These are phyloP conservation scores for Ustilago bromivora DNA, from an alignment of 1,284 basidiomycete species.

Conservation along the genomic window DNA sequence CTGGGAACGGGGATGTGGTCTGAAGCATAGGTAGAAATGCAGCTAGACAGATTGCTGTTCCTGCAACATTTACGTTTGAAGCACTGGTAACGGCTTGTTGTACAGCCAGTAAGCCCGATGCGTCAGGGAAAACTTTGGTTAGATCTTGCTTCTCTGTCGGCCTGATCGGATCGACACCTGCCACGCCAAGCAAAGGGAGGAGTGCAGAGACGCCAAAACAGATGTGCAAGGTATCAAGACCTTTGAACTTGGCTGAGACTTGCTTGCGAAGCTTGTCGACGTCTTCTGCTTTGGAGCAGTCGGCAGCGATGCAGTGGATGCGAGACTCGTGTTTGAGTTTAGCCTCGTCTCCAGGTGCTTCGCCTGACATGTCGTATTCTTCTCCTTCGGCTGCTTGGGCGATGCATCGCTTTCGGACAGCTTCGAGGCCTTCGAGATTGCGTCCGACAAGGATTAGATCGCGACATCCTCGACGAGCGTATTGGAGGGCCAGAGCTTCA, in stretches of 20 bases:
- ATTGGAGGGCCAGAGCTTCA: conserved; percentile 78
- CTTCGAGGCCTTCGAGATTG: conserved; percentile 74
- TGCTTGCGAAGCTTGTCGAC: conserved; percentile 76
- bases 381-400: conserved; percentile 38
- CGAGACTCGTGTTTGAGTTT: conserved; percentile 57
- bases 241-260: conserved; percentile 76
- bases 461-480: conserved; percentile 79
- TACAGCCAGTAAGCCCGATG: conserved; percentile 69
- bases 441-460: conserved; percentile 82
- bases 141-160: conserved; percentile 66
- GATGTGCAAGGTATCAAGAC: conserved; percentile 85
- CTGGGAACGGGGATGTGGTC: conserved; percentile 78
- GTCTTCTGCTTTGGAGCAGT: conserved; percentile 78
- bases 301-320: conserved; percentile 72
- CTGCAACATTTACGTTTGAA: conserved; percentile 72
- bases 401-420: conserved; percentile 77
- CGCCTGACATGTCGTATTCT: conserved; percentile 57
- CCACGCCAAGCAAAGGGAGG: conserved; percentile 80
- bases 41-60: conserved; percentile 71
- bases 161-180: conserved; percentile 74
- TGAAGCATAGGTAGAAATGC: conserved; percentile 78
- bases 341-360: conserved; percentile 46
- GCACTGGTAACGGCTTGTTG: conserved; percentile 69
- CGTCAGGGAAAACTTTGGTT: conserved; percentile 73
- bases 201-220: conserved; percentile 87